Conservation (phyloP, 179 eudicot genomes). For the Amaranthus tricolor region DNA sequence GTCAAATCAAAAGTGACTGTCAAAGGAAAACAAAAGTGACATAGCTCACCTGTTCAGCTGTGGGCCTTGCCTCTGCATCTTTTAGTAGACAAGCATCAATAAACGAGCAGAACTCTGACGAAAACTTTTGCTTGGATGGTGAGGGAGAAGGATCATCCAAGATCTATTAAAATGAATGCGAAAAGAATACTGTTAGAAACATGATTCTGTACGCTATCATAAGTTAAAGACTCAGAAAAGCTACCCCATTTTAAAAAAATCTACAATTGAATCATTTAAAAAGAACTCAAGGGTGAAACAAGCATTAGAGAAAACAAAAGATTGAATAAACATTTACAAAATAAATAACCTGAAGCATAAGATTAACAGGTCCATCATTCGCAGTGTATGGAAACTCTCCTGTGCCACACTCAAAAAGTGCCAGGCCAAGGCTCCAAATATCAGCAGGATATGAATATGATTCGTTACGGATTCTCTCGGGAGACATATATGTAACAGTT, state of each 20-base stretch:
- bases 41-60: slow-evolving; percentile 80
- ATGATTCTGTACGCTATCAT: not conserved
- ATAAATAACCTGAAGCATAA: slow-evolving; percentile 84
- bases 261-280: not conserved
- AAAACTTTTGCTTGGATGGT: slow-evolving; percentile 59
- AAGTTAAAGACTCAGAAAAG: not conserved
- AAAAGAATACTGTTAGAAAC: not conserved
- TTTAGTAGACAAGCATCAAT: slow-evolving; percentile 83
- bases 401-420: slow-evolving; percentile 94
- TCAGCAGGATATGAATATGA: slow-evolving; percentile 97
- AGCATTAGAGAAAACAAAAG: not conserved
- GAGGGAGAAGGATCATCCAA: slow-evolving; percentile 95
- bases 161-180: slow-evolving; percentile 44
- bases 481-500: slow-evolving; percentile 98
- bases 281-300: not conserved
- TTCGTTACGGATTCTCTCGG: slow-evolving; percentile 93
- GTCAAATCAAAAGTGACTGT: not conserved
- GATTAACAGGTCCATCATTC: slow-evolving; percentile 90
- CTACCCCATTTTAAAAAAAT: not conserved
- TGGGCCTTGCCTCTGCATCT: slow-evolving; percentile 82
- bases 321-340: not conserved
- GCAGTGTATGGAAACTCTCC: slow-evolving; percentile 92
- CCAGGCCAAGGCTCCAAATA: slow-evolving; percentile 99
- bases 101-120: slow-evolving; percentile 89
- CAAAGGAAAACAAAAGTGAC: not conserved